A percentile compares a stretch with the other conserved stretches of the same genome.
These are phyloP conservation scores for Colletotrichum scovillei DNA, from an alignment of 2,329 filamentous ascomycete genomes.

Conservation along the genomic window DNA sequence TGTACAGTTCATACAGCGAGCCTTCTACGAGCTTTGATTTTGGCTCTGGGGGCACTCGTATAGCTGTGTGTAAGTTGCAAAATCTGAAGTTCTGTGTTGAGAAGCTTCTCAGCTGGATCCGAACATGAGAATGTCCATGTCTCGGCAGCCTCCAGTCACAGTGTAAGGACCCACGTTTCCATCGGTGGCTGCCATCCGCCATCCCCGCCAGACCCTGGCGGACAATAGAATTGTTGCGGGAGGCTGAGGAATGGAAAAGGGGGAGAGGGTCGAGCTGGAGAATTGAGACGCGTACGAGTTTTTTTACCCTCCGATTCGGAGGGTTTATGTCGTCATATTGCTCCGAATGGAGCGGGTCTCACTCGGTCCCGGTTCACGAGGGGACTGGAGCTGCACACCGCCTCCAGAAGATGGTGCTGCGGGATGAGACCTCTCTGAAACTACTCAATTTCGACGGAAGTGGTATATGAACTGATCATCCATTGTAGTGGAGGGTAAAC, in stretches of 20 bases:
- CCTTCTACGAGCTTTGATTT: neutral
- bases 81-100: neutral
- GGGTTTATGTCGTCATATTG: neutral
- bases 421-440: neutral
- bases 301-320: neutral
- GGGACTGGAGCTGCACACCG: neutral
- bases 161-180: neutral
- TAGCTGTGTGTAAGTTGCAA: neutral
- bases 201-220: neutral
- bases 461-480: neutral
- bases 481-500: too few species aligned
- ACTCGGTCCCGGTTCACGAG: neutral
- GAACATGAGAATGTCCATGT: neutral
- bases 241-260: neutral
- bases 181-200: neutral
- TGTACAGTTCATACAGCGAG: too few species aligned
- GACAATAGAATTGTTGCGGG: neutral
- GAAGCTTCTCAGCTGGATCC: neutral
- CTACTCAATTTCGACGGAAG: rapidly evolving
- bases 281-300: neutral
- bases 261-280: neutral
- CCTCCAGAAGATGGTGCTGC: neutral
- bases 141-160: neutral
- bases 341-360: neutral
- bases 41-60: neutral